Conservation (phyloP, 2,329 filamentous ascomycete species). For the Beauveria sp. region DNA sequence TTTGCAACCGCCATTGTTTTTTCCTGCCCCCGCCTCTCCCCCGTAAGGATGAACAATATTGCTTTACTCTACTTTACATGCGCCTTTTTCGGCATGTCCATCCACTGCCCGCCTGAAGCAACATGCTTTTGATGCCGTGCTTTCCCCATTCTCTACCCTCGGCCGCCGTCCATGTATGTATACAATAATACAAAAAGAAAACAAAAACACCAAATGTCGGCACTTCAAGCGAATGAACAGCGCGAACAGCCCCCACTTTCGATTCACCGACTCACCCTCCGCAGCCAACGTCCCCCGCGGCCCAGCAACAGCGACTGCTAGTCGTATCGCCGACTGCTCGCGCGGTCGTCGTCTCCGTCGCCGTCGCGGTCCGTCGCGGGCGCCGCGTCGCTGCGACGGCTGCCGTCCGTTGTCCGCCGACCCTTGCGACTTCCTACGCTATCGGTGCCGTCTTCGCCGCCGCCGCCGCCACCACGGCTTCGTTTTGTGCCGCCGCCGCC, state of each 20-base stretch:
- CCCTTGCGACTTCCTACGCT: constrained; percentile 32
- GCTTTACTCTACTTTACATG: no score
- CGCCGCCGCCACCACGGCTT: constrained; percentile 31
- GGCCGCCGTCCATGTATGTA: not conserved
- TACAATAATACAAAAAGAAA: not conserved
- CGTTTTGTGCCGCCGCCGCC: constrained; percentile 42
- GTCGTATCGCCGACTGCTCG: constrained; percentile 2
- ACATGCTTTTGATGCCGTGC: no score
- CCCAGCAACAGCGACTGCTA: constrained; percentile 6
- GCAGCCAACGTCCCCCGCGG: not conserved
- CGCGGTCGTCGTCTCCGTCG: constrained; percentile 19
- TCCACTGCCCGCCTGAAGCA: no score
- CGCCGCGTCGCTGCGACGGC: constrained; percentile 38
- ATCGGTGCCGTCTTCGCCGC: constrained; percentile 27
- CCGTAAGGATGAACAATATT: no score
- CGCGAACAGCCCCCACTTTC: no score
- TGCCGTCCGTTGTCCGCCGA: constrained; percentile 20
- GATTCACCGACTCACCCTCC: not conserved
- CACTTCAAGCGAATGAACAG: no score
- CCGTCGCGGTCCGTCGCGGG: constrained; percentile 36
- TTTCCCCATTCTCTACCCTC: no score
- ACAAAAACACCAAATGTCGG: not conserved
- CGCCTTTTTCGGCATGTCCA: no score
- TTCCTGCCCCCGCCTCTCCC: no score
- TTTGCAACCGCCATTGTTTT: no score